Base-by-base conservation (phyloP, 768 basidiomycete species). In the Amanita molliuscula region DNA sequence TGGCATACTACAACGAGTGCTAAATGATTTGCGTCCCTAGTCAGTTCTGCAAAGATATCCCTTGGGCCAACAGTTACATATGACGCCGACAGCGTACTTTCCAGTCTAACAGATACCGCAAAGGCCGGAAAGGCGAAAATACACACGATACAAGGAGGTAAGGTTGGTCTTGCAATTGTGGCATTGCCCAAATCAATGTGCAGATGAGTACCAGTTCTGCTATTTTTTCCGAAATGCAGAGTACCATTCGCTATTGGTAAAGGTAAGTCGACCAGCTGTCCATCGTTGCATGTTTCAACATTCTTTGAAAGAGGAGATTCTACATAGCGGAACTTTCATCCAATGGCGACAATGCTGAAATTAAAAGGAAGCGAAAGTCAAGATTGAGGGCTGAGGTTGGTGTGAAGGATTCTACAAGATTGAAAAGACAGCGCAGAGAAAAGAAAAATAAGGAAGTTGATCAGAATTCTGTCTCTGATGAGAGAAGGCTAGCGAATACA, bases 121-220 rank as follows among this genome's bases (percentile, higher is more conserved):
- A 52, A 38, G 21, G 26, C 67, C 61, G 68, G 63, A 58, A 78
- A 83, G 69, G 83, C 78, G 58, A 77, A 82, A 2, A 78, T 81
- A 2, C 80, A 93, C 0, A 88, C 91, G 52, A 89, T 90, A 2
- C 80, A 90, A 64, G 91, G 91, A 66, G 86, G 92, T 89, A 54
- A 38, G 74, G 55, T 16, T 26, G 26, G 38, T 25, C 44, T 46
- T 50, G 45, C 46, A 44, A 48, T 51, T 33, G 6, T 28, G 40
- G 11, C n/a, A 25, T 37, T 21, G 44, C 29, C 41, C 29, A 36
- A 44, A 38, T 43, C 44, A n/a, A 48, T 23, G 25, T 43, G 16
- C 61, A 94, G 92, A 87, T 53, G 77, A 76, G 0, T 95, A 94
- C 59, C 92, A 95, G 56, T 92, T 90, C 62, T 90, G 86, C 43